phyloP scores from a whole-genome alignment of 352 stramenopile genomes.

The Pythium aristosporum region DNA sequence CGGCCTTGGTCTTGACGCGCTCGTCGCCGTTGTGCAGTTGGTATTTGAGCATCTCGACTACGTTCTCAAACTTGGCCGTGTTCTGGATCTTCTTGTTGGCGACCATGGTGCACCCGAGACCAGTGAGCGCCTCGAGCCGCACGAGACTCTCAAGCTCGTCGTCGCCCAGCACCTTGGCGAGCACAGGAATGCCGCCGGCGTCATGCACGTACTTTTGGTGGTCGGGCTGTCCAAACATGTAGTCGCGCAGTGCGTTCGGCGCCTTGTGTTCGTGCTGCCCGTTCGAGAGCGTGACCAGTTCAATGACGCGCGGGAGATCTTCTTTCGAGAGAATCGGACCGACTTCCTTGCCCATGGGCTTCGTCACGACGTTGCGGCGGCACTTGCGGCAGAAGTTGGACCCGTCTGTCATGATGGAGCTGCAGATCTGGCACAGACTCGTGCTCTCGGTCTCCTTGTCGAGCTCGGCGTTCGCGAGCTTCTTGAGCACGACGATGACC shows the following conservation, averaged over 20 bases:
- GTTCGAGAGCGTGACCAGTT: constrained; percentile 5
- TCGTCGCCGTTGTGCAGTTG: neutral
- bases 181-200: constrained; percentile 7
- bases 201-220: constrained; percentile 5
- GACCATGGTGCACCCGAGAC: constrained; percentile 2
- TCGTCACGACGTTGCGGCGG: neutral
- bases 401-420: neutral
- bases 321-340: too few relatives aligned
- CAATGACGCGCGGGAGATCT: neutral
- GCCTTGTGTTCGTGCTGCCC: constrained; percentile 6
- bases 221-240: constrained; percentile 10
- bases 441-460: neutral
- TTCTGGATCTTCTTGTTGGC: constrained; percentile 8
- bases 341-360: neutral
- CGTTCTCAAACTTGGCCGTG: constrained; percentile 4
- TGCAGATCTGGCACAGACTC: constrained; percentile 6
- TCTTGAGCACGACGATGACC: constrained; percentile 5
- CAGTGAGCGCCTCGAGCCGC: neutral
- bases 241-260: constrained; percentile 3
- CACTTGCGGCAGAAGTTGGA: neutral
- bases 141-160: neutral
- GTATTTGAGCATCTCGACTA: neutral
- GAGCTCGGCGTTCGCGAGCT: constrained; percentile 3
- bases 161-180: constrained; percentile 6
- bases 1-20: constrained; percentile 1